phyloP scores from a whole-genome alignment of 805 yeast species.

The Vanderwaltozyma yarrowii region DNA sequence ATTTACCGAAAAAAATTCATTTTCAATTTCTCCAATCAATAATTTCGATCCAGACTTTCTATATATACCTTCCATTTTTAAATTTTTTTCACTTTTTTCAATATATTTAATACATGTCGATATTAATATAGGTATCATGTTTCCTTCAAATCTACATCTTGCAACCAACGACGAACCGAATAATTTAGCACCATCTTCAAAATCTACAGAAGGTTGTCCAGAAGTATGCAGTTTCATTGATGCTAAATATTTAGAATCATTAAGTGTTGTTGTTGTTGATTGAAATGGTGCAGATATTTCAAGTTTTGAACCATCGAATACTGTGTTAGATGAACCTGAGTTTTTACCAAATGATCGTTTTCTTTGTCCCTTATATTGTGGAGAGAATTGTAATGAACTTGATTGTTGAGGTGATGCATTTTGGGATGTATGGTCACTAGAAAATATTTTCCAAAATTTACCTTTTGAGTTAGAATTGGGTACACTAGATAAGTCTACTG shows the following conservation, averaged over 20 bases:
- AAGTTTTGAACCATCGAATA: not conserved
- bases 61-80: conserved; percentile 78
- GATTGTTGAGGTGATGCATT: conserved; percentile 2
- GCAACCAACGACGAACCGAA: conserved; percentile 44
- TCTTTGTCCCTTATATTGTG: not conserved
- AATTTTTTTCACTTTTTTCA: conserved; percentile 50
- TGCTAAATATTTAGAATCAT: not conserved
- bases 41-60: conserved; percentile 78
- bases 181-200: not conserved
- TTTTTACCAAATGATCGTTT: not conserved
- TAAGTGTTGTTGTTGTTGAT: not conserved
- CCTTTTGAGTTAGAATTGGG: conserved; percentile 14
- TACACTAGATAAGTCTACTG: conserved; percentile 1
- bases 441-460: conserved; percentile 27
- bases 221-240: not conserved
- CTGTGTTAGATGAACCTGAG: not conserved
- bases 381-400: not conserved
- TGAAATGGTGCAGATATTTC: conserved; percentile 1
- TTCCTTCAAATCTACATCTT: conserved; percentile 52
- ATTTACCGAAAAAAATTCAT: conserved; percentile 16
- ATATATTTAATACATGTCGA: conserved; percentile 65
- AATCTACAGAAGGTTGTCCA: not conserved
- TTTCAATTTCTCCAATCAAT: conserved; percentile 28
- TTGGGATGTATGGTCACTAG: conserved; percentile 1
- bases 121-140: conserved; percentile 59